These are phyloP conservation scores for Paxillus involutus DNA, from an alignment of 768 basidiomycete species.

Conservation along the genomic window DNA sequence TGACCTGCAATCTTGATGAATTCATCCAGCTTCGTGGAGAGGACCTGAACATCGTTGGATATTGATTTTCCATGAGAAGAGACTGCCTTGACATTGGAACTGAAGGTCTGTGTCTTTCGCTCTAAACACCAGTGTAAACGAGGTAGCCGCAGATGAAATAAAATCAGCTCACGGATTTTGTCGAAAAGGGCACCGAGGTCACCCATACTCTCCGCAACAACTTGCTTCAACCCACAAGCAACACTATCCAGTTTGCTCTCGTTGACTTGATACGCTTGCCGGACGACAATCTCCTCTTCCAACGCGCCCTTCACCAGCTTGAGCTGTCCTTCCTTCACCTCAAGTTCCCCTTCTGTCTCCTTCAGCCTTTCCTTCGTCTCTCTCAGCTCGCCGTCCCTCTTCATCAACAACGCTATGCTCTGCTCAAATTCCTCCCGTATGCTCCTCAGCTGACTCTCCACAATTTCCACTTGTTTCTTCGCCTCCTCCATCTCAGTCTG, in stretches of 20 bases:
- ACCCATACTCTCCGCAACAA: constrained; percentile 63
- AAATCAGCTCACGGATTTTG: constrained; percentile 68
- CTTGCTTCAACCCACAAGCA: constrained; percentile 64
- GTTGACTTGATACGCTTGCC: constrained; percentile 74
- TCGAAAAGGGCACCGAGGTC: constrained; percentile 74
- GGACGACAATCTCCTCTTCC: constrained; percentile 78
- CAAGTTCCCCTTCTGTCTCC: constrained; percentile 51
- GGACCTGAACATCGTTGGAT: constrained; percentile 47
- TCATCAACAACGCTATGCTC: constrained; percentile 74
- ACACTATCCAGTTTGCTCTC: constrained; percentile 72
- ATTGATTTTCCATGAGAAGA: constrained; percentile 61
- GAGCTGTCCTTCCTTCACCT: constrained; percentile 56
- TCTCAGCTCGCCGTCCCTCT: constrained; percentile 74
- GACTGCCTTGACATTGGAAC: constrained; percentile 65
- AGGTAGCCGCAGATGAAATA: neutral
- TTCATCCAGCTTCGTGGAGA: constrained; percentile 59
- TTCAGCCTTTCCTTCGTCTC: constrained; percentile 56
- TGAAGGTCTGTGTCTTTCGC: constrained; percentile 65
- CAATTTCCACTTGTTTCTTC: constrained; percentile 75
- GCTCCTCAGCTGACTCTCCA: constrained; percentile 77
- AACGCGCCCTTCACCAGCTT: constrained; percentile 55
- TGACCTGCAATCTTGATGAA: constrained; percentile 59
- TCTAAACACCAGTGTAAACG: constrained; percentile 43
- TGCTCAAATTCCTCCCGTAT: constrained; percentile 92
- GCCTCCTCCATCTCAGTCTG: constrained; percentile 82